Evolutionary conservation across 208 protist genomes (phyloP), one percentile per base, ranked within the genome.

Genomic region (Trypanosoma scelopori): DNA sequence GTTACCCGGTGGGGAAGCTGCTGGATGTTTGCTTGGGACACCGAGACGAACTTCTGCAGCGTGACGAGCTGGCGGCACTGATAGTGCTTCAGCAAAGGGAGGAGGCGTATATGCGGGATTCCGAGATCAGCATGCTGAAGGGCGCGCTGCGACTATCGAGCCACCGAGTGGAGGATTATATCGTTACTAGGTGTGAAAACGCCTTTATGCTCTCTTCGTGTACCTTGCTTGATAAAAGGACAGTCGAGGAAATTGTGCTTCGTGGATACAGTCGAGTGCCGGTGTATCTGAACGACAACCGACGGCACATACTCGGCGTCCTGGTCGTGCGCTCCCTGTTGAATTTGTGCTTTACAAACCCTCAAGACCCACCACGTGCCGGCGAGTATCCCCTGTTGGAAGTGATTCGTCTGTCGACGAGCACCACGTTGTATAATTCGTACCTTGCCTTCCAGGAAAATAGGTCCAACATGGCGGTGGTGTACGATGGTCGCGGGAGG

Each of bases 241-340:
- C 74, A n/a, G 79, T 95, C 45, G 50, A 81, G 22, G 63, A 55
- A 47, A 91, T 96, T 69, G 50, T 89, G 11, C 39, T 74, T n/a
- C 46, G 48, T 4, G 91, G 88, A 35, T 91, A 90, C 74, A 93
- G 79, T 35, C 84, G 93, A 35, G 69, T 97, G 35, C 93, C 93
- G 12, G 86, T 97, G 0, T 97, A 89, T 75, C 78, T 79, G 18
- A 79, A 75, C 37, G 75, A 82, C 15, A 64, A 81, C 58, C 83
- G 76, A 28, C 64, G 56, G 16, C 89, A 96, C 71, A 86, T 97
- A 60, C 74, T 96, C 48, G 94, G 94, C 7, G 76, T 87, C 22
- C 71, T 97, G 25, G 80, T 95, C 50, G 80, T 92, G 13, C 94
- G 96, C 50, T 85, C 79, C 11, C 81, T 97, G 11, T 72, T 95